Percentiles rank a stretch among this genome's conserved stretches.
These are phyloP conservation scores for Huntiella abstrusa DNA, from an alignment of 2,329 filamentous ascomycete genomes.

Conservation along the genomic window DNA sequence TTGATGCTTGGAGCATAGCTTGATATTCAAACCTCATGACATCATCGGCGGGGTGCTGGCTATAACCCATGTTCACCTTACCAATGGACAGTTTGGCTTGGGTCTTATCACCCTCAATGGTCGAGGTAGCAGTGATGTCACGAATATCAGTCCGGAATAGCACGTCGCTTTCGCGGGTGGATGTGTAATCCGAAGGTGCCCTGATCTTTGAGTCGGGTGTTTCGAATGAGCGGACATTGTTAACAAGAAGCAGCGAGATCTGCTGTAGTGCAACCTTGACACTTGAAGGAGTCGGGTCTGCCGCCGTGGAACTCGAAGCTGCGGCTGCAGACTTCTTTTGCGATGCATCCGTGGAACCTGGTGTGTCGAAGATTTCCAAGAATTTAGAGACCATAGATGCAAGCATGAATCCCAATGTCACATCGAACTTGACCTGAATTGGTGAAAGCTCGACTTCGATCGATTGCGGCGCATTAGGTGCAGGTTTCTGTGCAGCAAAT, in stretches of 20 bases:
- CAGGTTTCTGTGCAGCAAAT: slow-evolving; percentile 13
- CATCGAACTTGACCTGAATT: slow-evolving; percentile 33
- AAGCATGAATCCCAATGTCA: slow-evolving; percentile 35
- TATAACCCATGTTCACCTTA: slow-evolving; percentile 39
- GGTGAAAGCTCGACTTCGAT: slow-evolving; percentile 35
- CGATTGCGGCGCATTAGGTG: slow-evolving; percentile 15
- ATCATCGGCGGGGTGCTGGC: slow-evolving; percentile 24
- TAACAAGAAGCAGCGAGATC: slow-evolving; percentile 36
- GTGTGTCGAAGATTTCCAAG: slow-evolving; percentile 23
- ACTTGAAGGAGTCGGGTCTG: slow-evolving; percentile 16
- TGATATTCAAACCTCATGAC: slow-evolving; percentile 44
- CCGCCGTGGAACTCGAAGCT: slow-evolving; percentile 3
- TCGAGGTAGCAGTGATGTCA: slow-evolving; percentile 16
- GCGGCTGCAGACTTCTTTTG: background rate
- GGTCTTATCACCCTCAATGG: slow-evolving; percentile 11
- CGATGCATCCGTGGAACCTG: background rate
- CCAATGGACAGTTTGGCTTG: slow-evolving; percentile 14
- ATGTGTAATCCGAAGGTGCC: slow-evolving; percentile 20
- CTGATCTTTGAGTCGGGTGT: slow-evolving; percentile 29
- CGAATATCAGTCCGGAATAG: slow-evolving; percentile 32
- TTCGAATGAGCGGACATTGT: slow-evolving; percentile 32
- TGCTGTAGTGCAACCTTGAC: slow-evolving; percentile 29
- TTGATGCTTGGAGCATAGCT: slow-evolving; percentile 38
- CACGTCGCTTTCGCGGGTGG: slow-evolving; percentile 20
- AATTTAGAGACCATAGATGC: slow-evolving; percentile 32